A percentile compares a stretch with the other conserved stretches of the same genome.
phyloP scores from a whole-genome alignment of 805 yeast genomes.

The Ogataea polymorpha region DNA sequence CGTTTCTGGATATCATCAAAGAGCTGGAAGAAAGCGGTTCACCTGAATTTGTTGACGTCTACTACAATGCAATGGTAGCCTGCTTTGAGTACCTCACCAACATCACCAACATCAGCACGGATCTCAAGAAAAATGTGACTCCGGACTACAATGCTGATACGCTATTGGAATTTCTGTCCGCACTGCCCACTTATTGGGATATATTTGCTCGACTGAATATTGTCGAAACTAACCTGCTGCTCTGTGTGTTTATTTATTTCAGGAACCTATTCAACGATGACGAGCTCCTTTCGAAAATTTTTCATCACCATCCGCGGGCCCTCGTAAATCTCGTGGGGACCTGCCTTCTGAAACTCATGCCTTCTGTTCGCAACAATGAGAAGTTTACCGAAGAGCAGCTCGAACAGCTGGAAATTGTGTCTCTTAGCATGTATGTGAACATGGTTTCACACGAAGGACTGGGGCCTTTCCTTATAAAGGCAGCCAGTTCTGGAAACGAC shows the following conservation, averaged over 20 bases:
- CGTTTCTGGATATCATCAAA: constrained; percentile 7
- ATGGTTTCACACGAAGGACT: constrained; percentile 34
- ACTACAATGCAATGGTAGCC: constrained; percentile 9
- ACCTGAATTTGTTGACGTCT: constrained; percentile 1
- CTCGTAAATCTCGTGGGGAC: constrained; percentile 7
- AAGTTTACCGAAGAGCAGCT: constrained; percentile 15
- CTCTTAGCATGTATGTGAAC: constrained; percentile 25
- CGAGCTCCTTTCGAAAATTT: constrained; percentile 6
- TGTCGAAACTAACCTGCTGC: constrained; percentile 2
- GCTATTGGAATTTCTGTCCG: constrained; percentile 7
- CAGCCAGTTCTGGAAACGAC: not conserved
- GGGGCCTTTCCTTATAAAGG: constrained; percentile 24
- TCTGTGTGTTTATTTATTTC: constrained; percentile 13
- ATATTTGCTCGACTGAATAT: not conserved
- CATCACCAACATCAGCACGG: constrained; percentile 11
- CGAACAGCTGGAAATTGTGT: constrained; percentile 17
- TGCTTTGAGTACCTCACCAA: constrained; percentile 21
- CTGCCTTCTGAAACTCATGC: not conserved
- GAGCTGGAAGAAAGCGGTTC: not conserved
- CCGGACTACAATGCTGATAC: constrained; percentile 5
- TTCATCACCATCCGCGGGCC: constrained; percentile 4
- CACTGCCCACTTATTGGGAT: constrained; percentile 4
- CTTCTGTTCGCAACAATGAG: constrained; percentile 4
- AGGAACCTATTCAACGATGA: constrained; percentile 14
- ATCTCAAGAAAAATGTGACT: constrained; percentile 1